Evolutionary conservation across 1,284 basidiomycete species (phyloP).

Genomic region (Crepidotus sp.): DNA sequence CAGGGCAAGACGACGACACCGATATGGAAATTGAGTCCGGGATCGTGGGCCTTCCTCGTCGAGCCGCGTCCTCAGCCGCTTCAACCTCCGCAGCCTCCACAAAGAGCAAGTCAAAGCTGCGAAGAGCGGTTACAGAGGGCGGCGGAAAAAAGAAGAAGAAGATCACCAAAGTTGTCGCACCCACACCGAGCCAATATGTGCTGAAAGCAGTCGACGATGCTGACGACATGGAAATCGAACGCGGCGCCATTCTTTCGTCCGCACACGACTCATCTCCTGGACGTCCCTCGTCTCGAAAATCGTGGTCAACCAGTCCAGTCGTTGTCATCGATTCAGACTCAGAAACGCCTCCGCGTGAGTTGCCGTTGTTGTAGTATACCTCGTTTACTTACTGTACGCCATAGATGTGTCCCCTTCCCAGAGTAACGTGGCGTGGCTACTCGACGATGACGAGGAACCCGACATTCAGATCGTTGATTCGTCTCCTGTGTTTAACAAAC

Average conservation of each 20-base stretch:
- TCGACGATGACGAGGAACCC: conserved; percentile 51
- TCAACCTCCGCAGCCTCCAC: conserved; percentile 24
- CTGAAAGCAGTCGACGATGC: conserved; percentile 42
- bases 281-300: conserved; percentile 12
- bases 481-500: conserved; percentile 29
- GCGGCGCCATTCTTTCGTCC: conserved; percentile 18
- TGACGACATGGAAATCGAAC: conserved; percentile 47
- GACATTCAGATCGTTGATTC: conserved; percentile 43
- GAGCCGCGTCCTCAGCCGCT: conserved; percentile 39
- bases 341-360: conserved; percentile 10
- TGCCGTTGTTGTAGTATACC: neutral
- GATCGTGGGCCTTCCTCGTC: conserved; percentile 36
- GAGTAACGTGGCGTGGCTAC: conserved; percentile 48
- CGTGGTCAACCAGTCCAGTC: conserved; percentile 15
- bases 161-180: conserved; percentile 21
- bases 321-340: conserved; percentile 28
- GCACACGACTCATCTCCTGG: neutral
- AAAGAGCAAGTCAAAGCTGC: conserved; percentile 28
- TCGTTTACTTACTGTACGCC: conserved; percentile 1
- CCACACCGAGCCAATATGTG: conserved; percentile 33
- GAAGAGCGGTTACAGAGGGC: conserved; percentile 31
- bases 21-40: conserved; percentile 58
- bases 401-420: neutral
- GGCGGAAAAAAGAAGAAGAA: conserved; percentile 27
- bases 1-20: conserved; percentile 45